Evolutionary conservation across 192 early-diverging fungal species (phyloP).

Genomic region (Coemansia sp.): DNA sequence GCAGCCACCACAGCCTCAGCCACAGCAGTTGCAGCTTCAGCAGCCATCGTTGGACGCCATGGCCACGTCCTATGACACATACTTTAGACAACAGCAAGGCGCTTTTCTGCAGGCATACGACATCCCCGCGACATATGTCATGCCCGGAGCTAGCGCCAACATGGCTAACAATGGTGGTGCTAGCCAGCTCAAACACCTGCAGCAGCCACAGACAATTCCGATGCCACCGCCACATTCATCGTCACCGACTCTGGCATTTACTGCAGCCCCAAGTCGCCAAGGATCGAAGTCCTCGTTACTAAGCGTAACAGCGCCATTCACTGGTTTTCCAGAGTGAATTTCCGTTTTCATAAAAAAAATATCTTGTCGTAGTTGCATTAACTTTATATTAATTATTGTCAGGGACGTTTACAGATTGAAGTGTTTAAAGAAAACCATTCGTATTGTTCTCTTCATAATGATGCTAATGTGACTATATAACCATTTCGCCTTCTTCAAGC

Average conservation of each 20-base stretch:
- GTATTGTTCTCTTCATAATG: neutral
- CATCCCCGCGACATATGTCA: slow-evolving; percentile 1
- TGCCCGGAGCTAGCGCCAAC: neutral
- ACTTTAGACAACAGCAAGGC: slow-evolving; percentile 14
- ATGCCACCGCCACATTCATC: slow-evolving; percentile 5
- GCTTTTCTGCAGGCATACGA: slow-evolving; percentile 12
- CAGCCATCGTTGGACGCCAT: slow-evolving; percentile 2
- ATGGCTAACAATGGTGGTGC: neutral
- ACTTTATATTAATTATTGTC: neutral
- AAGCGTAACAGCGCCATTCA: slow-evolving; percentile 14
- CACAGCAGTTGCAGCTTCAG: slow-evolving; percentile 14
- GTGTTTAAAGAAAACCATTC: neutral
- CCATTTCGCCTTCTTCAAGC: slow-evolving; percentile 54
- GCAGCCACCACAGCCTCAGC: neutral
- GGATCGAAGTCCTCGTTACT: slow-evolving; percentile 30
- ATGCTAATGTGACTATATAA: slow-evolving; percentile 5
- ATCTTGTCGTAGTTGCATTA: neutral
- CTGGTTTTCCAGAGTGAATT: slow-evolving; percentile 20
- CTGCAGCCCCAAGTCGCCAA: slow-evolving; percentile 21
- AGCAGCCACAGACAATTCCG: neutral
- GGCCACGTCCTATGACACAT: slow-evolving; percentile 16
- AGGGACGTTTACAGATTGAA: neutral
- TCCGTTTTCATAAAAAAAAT: neutral
- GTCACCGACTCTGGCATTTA: slow-evolving; percentile 21
- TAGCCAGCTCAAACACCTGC: neutral